Evolutionary conservation across 2,329 filamentous ascomycete species (phyloP), one percentile per base, ranked within the genome.

Genomic region (Catunica adiposa): DNA sequence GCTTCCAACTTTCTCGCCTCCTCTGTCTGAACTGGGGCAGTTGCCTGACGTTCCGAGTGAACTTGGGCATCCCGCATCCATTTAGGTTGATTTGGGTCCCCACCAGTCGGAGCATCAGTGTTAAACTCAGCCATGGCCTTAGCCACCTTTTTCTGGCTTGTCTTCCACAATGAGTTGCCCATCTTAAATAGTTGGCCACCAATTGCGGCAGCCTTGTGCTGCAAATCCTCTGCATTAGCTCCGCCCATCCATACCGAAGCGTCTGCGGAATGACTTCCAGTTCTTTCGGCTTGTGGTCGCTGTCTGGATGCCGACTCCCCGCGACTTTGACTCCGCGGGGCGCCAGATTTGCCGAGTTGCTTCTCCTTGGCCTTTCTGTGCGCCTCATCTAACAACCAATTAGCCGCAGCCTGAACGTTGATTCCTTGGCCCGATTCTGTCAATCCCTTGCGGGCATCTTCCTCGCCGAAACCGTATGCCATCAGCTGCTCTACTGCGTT

Each of bases 121-220:
- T 84, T 79, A 58, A 97, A 85, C 15, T 98, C 92, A 7, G 89
- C 82, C 34, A 97, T 86, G 3, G 88, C 90, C 67, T 92, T 88
- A 63, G 94, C 88, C 57, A 97, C 79, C 66, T 87, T 89, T 69
- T 95, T 98, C 64, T 89, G 87, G 0, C 90, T 83, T 2, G 85
- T 86, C 66, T 95, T 98, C 92, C 92, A 98, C 0, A 97, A 70
- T 0, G 87, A 90, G 61, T 94, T 94, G 1, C 92, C 92, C 2
- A 89, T 92, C 67, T 98, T 98, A 67, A 97, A 82, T 11, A 98
- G 69, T 59, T 78, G 94, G 47, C 73, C 87, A 0, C 92, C 86
- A 64, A 97, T 75, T 34, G 89, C 84, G 4, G 87, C 81, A 1
- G 90, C 90, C 46, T 84, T 77, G 64, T 90, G 88, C 15, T 86